Evolutionary conservation across 2,329 filamentous ascomycete genomes (phyloP).

Genomic region (Gaeumannomyces tritici): DNA sequence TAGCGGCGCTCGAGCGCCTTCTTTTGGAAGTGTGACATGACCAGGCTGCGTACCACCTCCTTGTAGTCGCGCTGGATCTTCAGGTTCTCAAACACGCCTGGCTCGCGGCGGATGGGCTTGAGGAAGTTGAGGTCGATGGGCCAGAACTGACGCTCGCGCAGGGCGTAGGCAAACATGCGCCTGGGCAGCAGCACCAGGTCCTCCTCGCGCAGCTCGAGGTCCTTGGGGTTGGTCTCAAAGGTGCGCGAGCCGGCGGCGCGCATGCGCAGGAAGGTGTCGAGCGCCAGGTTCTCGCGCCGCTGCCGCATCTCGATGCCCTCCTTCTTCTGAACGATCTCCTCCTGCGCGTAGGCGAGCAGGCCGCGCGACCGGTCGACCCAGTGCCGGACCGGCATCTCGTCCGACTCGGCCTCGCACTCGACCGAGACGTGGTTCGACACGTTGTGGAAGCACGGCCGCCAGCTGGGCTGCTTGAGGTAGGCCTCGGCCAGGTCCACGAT

Average conservation of each 20-base stretch:
- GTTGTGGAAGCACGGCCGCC: not conserved
- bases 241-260: not conserved
- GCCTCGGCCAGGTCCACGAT: conserved; percentile 16
- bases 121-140: not conserved
- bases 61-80: conserved; percentile 14
- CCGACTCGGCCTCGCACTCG: not conserved
- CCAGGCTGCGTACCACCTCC: conserved; percentile 12
- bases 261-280: not conserved
- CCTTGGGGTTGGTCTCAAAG: not conserved
- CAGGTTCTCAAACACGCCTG: conserved; percentile 10
- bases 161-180: conserved; percentile 13
- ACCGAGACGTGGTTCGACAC: not conserved
- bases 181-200: conserved; percentile 9
- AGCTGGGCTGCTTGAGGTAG: conserved; percentile 3
- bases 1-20: conserved; percentile 2
- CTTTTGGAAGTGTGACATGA: conserved; percentile 11
- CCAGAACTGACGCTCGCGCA: conserved; percentile 16
- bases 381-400: not conserved
- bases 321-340: not conserved
- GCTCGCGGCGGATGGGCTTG: conserved; percentile 7
- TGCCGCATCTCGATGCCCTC: not conserved
- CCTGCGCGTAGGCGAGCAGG: not conserved
- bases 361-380: not conserved
- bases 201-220: conserved; percentile 1
- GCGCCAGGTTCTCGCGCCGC: not conserved